These are phyloP conservation scores for Chlorella sorokiniana DNA, from an alignment of 139 green algal species.

Conservation along the genomic window DNA sequence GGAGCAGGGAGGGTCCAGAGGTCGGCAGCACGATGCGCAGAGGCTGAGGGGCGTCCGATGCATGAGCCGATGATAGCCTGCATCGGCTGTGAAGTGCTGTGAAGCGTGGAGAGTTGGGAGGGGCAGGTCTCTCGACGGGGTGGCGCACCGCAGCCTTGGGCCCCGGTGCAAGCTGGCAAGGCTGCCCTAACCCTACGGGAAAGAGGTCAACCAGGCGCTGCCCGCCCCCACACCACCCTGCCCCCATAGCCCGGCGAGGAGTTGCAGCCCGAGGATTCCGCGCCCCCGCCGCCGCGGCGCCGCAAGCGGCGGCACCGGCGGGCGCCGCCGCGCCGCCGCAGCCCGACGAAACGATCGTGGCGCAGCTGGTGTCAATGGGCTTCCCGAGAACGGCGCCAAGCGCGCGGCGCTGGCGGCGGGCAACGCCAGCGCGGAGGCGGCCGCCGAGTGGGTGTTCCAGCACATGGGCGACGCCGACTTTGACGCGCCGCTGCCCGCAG, in stretches of 20 bases:
- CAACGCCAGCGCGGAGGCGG: slow-evolving; percentile 66
- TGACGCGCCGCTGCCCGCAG: slow-evolving; percentile 75
- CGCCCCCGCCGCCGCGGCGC: neutral
- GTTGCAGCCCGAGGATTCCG: slow-evolving; percentile 73
- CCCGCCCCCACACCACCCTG: neutral
- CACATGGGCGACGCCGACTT: slow-evolving; percentile 95
- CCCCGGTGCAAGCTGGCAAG: too few species aligned
- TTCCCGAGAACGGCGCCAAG: slow-evolving; percentile 85
- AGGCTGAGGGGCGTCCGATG: too few species aligned
- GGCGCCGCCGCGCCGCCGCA: slow-evolving; percentile 23
- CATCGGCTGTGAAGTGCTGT: too few species aligned
- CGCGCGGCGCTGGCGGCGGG: slow-evolving; percentile 69
- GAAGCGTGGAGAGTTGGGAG: too few species aligned
- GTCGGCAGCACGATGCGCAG: too few species aligned
- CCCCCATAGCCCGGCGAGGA: slow-evolving; percentile 63
- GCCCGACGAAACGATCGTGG: slow-evolving; percentile 45
- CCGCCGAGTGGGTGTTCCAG: slow-evolving; percentile 91
- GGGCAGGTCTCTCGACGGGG: too few species aligned
- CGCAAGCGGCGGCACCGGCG: slow-evolving; percentile 6
- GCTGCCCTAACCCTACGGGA: neutral
- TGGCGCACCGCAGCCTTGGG: too few species aligned
- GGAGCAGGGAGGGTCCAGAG: too few species aligned
- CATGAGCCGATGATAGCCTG: too few species aligned
- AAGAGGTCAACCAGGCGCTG: neutral
- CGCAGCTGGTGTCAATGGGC: slow-evolving; percentile 78